Evolutionary conservation across 805 yeast species (phyloP).

Genomic region (Candida stauntonica): DNA sequence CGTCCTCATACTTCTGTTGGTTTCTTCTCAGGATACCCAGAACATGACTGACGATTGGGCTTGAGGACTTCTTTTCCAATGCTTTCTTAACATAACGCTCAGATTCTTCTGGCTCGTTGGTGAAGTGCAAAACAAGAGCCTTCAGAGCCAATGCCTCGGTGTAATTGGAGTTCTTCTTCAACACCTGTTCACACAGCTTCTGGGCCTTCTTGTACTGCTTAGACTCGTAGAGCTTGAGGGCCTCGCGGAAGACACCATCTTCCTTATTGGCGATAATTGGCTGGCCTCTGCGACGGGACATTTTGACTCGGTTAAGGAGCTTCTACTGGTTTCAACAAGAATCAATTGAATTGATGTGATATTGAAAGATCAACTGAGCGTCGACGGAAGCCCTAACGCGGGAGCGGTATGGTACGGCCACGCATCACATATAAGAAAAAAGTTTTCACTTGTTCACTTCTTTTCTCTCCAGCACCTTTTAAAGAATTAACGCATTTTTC

Average conservation of each 20-base stretch:
- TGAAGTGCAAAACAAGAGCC: constrained; percentile 61
- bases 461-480: constrained; percentile 5
- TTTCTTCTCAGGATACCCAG: constrained; percentile 79
- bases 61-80: constrained; percentile 48
- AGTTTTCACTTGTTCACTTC: constrained; percentile 4
- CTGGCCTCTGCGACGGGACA: constrained; percentile 21
- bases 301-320: constrained; percentile 15
- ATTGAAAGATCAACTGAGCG: neutral
- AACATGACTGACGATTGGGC: constrained; percentile 78
- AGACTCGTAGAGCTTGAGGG: constrained; percentile 74
- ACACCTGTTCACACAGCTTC: constrained; percentile 65
- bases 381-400: neutral
- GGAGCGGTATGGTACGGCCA: neutral
- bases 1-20: constrained; percentile 64
- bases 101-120: constrained; percentile 61
- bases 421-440: neutral
- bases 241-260: constrained; percentile 72
- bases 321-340: neutral
- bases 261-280: constrained; percentile 47
- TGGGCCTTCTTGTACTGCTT: constrained; percentile 86
- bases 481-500: constrained; percentile 45
- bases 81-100: constrained; percentile 59
- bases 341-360: neutral
- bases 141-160: constrained; percentile 82
- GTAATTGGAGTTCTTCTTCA: constrained; percentile 72